A percentile compares a stretch with the other conserved stretches of the same genome.
Conservation (phyloP, 306 rosid species). For the Sechiopsis laciniata region DNA sequence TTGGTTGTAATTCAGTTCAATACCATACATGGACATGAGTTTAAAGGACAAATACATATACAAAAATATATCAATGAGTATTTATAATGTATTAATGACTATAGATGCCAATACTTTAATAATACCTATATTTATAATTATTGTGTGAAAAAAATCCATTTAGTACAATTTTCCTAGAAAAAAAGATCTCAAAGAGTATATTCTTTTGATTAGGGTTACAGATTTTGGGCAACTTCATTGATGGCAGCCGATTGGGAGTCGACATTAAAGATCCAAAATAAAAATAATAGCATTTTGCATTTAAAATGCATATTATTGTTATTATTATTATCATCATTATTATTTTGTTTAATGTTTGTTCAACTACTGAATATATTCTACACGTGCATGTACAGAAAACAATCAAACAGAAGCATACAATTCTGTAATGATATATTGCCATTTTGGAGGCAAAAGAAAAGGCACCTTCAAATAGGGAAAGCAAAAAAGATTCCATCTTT, state of each 20-base stretch:
- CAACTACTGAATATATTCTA: neutral
- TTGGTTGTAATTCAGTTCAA: no score
- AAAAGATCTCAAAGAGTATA: neutral
- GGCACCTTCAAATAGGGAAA: neutral
- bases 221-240: neutral
- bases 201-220: neutral
- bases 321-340: no score
- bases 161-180: no score
- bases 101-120: no score
- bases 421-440: constrained; percentile 13
- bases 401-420: constrained; percentile 15
- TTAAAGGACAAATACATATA: no score
- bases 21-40: no score
- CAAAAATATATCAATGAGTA: no score
- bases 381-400: constrained; percentile 12
- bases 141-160: no score
- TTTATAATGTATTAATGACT: no score
- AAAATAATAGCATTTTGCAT: neutral
- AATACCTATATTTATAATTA: no score
- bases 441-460: constrained; percentile 10
- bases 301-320: neutral
- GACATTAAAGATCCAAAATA: neutral
- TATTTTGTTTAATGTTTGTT: neutral
- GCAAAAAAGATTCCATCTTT: constrained; percentile 5
- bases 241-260: constrained; percentile 6